Conservation (phyloP, 2,329 filamentous ascomycete species). For the Fusarium compactum region DNA sequence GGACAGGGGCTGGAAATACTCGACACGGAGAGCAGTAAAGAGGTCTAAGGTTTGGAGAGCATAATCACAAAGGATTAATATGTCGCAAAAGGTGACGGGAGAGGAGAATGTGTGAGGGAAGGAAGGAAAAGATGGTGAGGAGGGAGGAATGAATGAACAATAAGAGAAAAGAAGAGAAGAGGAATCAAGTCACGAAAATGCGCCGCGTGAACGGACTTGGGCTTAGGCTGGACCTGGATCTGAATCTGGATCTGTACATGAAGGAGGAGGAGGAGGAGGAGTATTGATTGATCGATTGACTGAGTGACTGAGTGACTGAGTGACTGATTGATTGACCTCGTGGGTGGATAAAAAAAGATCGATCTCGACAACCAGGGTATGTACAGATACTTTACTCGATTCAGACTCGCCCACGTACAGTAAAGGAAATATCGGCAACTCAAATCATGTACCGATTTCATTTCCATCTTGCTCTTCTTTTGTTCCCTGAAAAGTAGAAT, state of each 20-base stretch:
- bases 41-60: slow-evolving; percentile 2
- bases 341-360: slow-evolving; percentile 25
- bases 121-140: not conserved
- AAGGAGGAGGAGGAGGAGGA: slow-evolving; percentile 1
- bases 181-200: slow-evolving; percentile 29
- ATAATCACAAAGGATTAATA: not conserved
- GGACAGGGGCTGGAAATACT: slow-evolving; percentile 7
- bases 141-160: slow-evolving; percentile 10
- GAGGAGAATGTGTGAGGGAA: not conserved
- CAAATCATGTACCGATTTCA: slow-evolving; percentile 25
- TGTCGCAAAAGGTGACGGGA: not conserved
- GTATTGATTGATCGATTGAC: not conserved
- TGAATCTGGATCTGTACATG: not conserved
- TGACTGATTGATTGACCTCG: slow-evolving; percentile 23
- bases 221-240: not conserved
- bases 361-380: slow-evolving; percentile 18
- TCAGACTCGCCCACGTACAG: slow-evolving; percentile 32
- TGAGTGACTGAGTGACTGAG: not conserved
- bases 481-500: slow-evolving; percentile 1
- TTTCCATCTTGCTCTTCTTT: not conserved
- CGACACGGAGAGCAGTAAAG: not conserved
- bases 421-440: slow-evolving; percentile 8
- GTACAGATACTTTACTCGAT: slow-evolving; percentile 24
- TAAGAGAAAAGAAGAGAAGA: not conserved
- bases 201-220: slow-evolving; percentile 19